Base-by-base conservation (phyloP, 306 rosid species). In the Quercus berberidifolia region DNA sequence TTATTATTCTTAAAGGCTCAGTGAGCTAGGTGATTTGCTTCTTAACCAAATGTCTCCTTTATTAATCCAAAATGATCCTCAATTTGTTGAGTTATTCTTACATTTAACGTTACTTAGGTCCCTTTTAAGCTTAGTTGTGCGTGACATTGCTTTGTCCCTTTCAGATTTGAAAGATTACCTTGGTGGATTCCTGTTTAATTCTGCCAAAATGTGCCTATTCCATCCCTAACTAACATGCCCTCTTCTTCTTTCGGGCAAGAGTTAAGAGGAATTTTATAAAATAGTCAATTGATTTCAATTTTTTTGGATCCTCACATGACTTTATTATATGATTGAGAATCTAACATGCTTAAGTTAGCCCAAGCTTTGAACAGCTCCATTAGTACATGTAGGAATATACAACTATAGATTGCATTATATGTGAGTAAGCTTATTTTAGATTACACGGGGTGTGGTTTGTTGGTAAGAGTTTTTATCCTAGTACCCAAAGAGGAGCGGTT, bases 401-500 rank as follows among this genome's bases (percentile, higher is more conserved):
- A 38, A 7, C 3, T 7, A 7, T 38, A 38, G 46, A 38, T 38
- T 38, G 46, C 46, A 38, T 38, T 2, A 38, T 7, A 38, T 38
- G 11, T 38, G 46, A 7, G 46, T 38, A 38, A 38, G 7, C 10
- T 38, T 38, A 38, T 38, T 38, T 38, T 38, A 38, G 46, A 38
- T 2, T 7, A 38, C 8, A 38, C 0, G 1, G 11, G 10, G 0
- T 0, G 3, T 7, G 11, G 3, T 0, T 38, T 38, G 11, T 0
- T 38, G 1, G 46, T 7, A 38, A 38, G 11, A 38, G 11, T 38
- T 7, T 0, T 38, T 38, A 0, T 38, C 2, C 2, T 0, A 38
- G 0, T 0, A 1, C 9, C 0, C 0, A 38, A 1, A 38, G 43
- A 38, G 0, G 0, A 38, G 3, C 43, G 0, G 0, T 38, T 38